Evolutionary conservation across 176 grass and related monocot genomes (phyloP).

Genomic region (Alopecurus myosuroides): DNA sequence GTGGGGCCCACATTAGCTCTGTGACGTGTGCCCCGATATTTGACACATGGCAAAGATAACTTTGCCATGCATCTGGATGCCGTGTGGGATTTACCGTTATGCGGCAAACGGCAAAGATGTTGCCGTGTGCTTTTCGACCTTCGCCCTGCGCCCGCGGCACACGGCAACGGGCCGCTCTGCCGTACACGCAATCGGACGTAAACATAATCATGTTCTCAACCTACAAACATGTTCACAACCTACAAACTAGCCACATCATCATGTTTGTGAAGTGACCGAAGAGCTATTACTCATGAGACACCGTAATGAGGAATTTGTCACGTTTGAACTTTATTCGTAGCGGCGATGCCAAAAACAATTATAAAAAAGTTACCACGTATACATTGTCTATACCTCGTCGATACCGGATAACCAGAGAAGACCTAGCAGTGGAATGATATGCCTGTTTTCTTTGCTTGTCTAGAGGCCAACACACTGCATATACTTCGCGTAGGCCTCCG

Average conservation of each 20-base stretch:
- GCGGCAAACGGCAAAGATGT: too few species aligned
- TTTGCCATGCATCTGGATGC: too few species aligned
- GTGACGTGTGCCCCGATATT: too few species aligned
- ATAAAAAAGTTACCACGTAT: background rate
- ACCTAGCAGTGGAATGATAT: background rate
- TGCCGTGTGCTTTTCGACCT: too few species aligned
- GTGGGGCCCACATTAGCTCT: too few species aligned
- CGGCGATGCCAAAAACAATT: background rate
- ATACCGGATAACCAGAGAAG: background rate
- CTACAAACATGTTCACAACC: background rate
- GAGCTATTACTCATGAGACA: background rate
- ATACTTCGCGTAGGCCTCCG: conserved; percentile 76
- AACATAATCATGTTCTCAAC: too few species aligned
- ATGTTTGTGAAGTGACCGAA: too few species aligned
- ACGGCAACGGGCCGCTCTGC: too few species aligned
- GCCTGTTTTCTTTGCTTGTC: background rate
- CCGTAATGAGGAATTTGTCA: background rate
- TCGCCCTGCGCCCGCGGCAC: too few species aligned
- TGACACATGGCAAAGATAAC: too few species aligned
- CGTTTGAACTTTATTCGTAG: background rate
- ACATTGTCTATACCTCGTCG: background rate
- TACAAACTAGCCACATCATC: background rate
- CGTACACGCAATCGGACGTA: too few species aligned
- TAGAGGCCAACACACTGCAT: conserved; percentile 77
- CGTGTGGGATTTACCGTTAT: too few species aligned